These are phyloP conservation scores for Ochetophila trinervis DNA, from an alignment of 306 rosid species.

Conservation along the genomic window DNA sequence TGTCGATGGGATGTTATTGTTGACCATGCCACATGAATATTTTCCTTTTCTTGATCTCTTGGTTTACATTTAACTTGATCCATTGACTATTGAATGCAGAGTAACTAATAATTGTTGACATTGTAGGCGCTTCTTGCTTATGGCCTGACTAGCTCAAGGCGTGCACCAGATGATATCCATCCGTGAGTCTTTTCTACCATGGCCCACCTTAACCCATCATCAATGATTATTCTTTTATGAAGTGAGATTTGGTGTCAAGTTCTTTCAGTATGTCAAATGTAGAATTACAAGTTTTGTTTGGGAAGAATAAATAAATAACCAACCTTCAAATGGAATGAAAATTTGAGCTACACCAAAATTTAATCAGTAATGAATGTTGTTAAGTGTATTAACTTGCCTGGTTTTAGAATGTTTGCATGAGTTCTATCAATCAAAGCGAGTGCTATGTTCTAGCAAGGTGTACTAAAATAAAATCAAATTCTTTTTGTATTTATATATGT, in stretches of 20 bases:
- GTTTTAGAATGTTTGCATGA: neutral
- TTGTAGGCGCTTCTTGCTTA: slow-evolving; percentile 96
- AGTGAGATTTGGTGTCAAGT: neutral
- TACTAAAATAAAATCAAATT: neutral
- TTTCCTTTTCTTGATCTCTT: slow-evolving; percentile 9
- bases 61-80: slow-evolving; percentile 1
- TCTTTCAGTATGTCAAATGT: neutral
- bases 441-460: no score
- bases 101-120: slow-evolving; percentile 35
- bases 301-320: neutral
- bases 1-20: neutral
- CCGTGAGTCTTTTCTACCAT: slow-evolving; percentile 62
- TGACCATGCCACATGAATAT: neutral
- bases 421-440: neutral
- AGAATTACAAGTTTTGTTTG: neutral
- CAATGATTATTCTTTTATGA: neutral
- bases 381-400: neutral
- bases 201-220: neutral
- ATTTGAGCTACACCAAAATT: neutral
- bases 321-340: neutral
- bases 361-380: neutral
- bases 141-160: slow-evolving; percentile 94
- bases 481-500: neutral
- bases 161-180: slow-evolving; percentile 97
- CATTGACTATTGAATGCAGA: slow-evolving; percentile 19